Evolutionary conservation across 176 grass and related monocot species (phyloP).

Genomic region (Neostapfia colusana): DNA sequence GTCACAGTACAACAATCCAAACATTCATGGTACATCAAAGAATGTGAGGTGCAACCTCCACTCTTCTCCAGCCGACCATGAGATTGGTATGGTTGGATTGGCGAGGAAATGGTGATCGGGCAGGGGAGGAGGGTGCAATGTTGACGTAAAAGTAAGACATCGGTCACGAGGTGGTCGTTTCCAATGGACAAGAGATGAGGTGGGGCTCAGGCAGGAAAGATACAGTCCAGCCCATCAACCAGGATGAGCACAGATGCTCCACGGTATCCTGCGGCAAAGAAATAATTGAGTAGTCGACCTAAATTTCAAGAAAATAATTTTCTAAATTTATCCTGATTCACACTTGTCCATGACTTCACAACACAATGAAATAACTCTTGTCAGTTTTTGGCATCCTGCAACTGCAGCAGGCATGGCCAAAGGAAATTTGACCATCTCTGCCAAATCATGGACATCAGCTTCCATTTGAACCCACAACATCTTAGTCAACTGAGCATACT

Average conservation of each 20-base stretch:
- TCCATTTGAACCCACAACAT: constrained; percentile 21
- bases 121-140: constrained; percentile 62
- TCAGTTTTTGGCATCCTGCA: not conserved
- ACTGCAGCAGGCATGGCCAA: constrained; percentile 22
- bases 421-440: constrained; percentile 11
- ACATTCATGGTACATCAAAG: constrained; percentile 64
- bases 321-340: constrained; percentile 59
- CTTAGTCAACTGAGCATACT: not conserved
- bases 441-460: constrained; percentile 8
- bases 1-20: constrained; percentile 77
- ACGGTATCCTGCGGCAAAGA: constrained; percentile 96
- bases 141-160: constrained; percentile 73
- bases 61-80: constrained; percentile 80
- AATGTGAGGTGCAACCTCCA: constrained; percentile 79
- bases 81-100: constrained; percentile 70
- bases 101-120: constrained; percentile 58
- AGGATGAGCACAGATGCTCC: constrained; percentile 73
- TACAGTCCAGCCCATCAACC: constrained; percentile 84
- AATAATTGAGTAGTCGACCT: constrained; percentile 91
- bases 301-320: constrained; percentile 65
- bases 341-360: constrained; percentile 52
- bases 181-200: constrained; percentile 78
- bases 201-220: constrained; percentile 79
- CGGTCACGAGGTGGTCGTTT: constrained; percentile 70
- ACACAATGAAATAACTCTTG: constrained; percentile 38